These are phyloP conservation scores for Penicillium riverlandense DNA, from an alignment of 495 filamentous ascomycete species.

Conservation along the genomic window DNA sequence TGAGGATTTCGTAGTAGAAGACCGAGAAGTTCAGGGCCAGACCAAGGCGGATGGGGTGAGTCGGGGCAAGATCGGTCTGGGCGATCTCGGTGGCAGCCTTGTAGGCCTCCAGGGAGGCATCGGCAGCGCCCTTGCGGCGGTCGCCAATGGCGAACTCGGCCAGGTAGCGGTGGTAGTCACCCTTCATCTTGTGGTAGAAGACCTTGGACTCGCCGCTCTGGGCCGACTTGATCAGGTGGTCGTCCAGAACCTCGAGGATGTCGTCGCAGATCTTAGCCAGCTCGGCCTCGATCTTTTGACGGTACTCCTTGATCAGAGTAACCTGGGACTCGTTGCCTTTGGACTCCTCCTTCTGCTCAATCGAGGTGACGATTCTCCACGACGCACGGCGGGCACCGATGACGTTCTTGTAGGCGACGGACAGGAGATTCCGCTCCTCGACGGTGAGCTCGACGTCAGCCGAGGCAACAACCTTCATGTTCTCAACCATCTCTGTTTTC, in stretches of 20 bases:
- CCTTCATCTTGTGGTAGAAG: constrained; percentile 99
- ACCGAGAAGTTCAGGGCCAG: constrained; percentile 99
- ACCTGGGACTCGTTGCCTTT: constrained; percentile 97
- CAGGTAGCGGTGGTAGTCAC: constrained; percentile 99
- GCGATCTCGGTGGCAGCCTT: constrained; percentile 97
- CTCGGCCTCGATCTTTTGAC: constrained; percentile 98
- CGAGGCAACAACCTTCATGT: constrained; percentile 99
- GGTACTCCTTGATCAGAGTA: constrained; percentile 95
- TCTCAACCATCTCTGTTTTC: constrained; percentile 96
- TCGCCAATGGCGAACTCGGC: constrained; percentile 98
- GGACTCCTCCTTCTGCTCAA: constrained; percentile 99
- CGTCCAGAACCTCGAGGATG: constrained; percentile 92
- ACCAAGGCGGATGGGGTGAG: constrained; percentile 97
- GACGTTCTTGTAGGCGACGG: constrained; percentile 99
- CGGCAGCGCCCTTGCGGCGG: constrained; percentile 94
- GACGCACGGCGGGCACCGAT: constrained; percentile 98
- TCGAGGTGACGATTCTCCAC: constrained; percentile 99
- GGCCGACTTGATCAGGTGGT: constrained; percentile 93
- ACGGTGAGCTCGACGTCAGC: constrained; percentile 95
- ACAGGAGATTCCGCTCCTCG: constrained; percentile 98
- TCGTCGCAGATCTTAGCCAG: constrained; percentile 99
- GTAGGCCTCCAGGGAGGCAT: constrained; percentile 96
- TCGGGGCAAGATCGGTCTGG: constrained; percentile 94
- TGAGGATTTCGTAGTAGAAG: constrained; percentile 99
- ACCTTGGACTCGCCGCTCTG: constrained; percentile 98